Base-by-base conservation (phyloP, 2,329 filamentous ascomycete genomes). In the Sclerotinia subarctica region DNA sequence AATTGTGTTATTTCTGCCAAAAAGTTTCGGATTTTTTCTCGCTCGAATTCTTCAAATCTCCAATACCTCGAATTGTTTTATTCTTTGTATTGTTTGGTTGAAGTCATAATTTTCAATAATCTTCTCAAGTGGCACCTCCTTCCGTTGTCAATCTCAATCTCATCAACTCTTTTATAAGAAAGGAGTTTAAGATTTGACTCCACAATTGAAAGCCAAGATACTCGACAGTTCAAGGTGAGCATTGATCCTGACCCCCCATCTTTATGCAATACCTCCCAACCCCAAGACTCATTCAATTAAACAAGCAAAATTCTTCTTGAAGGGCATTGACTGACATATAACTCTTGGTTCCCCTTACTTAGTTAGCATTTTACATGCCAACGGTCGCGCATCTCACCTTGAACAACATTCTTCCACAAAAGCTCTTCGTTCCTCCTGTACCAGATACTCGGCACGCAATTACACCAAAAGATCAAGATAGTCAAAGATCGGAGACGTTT, bases 401-500 rank as follows among this genome's bases (percentile, higher is more conserved):
- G 35, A 67, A 67, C 66, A 67, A 67, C 66, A 67, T 67, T 67
- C 66, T 67, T 67, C 66, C 66, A 68, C 72, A 52, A 49, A 35
- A 21, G 42, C 54, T 60, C 35, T 59, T 52, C 64, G 54, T 74
- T 76, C 76, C 75, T 74, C 72, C 70, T 59, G 66, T 62, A 64
- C 56, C 64, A 62, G 68, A 70, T 57, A 64, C 67, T 70, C 72
- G 70, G 70, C 74, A 73, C 71, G 68, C 70, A 72, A 67, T 68
- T 52, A 65, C 66, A 70, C 58, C 68, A 69, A 62, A 59, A 58
- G 35, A 38, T 69, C 32, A 58, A 69, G 70, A 57, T 19, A 57
- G 63, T 46, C 67, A 69, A 70, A 74, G 73, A 75, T 72, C 73
- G 76, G 76, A 78, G 75, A 76, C 76, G 76, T 78, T 78, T 72